Evolutionary conservation across 2,329 filamentous ascomycete species (phyloP), one percentile per base, ranked within the genome.

Genomic region (Scedosporium minutisporum): DNA sequence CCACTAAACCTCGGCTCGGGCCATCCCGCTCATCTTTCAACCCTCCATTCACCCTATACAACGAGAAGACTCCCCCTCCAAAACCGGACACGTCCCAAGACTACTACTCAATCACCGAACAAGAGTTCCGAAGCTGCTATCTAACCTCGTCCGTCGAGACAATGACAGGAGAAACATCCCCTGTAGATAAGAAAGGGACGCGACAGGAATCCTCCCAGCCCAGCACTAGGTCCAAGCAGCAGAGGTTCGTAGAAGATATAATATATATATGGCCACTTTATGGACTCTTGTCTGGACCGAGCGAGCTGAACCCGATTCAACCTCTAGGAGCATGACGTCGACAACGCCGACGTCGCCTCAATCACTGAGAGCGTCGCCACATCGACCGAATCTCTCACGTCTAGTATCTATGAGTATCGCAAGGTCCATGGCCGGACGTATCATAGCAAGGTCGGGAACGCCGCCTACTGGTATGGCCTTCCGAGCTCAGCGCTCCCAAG

Each of bases 361-460:
- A 38, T 38, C 33, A 10, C 33, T 14, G 33, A 38, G 21, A 57
- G 21, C 55, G 14, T 14, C 16, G 25, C 18, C 12, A 29, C 53
- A 3, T 67, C 69, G 3, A 72, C 71, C 7, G 69, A 69, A 2
- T 74, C 72, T 0, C 63, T 73, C 18, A 67, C 66, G 0, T 70
- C 71, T 10, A 69, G 66, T 25, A 72, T 73, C 27, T 65, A 72
- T 0, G 59, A 68, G 2, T 74, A 74, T 63, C 67, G 72, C 12
- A 70, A 65, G 3, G 65, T 73, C 33, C 64, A 72, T 7, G 72
- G 72, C 1, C 66, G 72, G n/a, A 71, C 69, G 2, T 73, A 69
- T 27, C 72, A 73, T 60, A 66, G 66, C 57, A 69, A 71, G 3
- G 57, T 67, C 6, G 70, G 68, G 7, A 69, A 67, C 38, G 66